phyloP scores from a whole-genome alignment of 495 filamentous ascomycete genomes.

The Neurospora sp. region DNA sequence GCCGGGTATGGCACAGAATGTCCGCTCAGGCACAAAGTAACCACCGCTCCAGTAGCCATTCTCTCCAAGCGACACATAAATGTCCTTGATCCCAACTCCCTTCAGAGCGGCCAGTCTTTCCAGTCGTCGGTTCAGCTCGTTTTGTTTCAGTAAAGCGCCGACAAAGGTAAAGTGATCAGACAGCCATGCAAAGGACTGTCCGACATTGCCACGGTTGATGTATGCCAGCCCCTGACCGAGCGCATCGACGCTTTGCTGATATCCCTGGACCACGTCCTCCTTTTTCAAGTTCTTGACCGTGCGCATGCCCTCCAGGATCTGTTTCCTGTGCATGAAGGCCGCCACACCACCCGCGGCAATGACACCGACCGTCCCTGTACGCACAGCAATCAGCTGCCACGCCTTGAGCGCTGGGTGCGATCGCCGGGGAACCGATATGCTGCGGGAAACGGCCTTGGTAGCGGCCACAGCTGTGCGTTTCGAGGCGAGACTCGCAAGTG shows the following conservation, averaged over 20 bases:
- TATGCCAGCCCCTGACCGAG: slow-evolving; percentile 40
- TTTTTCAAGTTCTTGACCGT: slow-evolving; percentile 28
- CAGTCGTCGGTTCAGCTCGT: slow-evolving; percentile 28
- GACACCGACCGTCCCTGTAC: slow-evolving; percentile 73
- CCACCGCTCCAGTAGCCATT: slow-evolving; percentile 44
- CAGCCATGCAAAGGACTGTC: slow-evolving; percentile 35
- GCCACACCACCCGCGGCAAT: slow-evolving; percentile 85
- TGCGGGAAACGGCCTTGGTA: slow-evolving; percentile 32
- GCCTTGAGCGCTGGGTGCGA: slow-evolving; percentile 39
- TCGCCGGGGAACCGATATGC: slow-evolving; percentile 10
- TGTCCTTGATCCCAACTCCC: slow-evolving; percentile 25
- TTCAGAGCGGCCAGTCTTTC: slow-evolving; percentile 30
- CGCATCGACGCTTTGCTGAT: slow-evolving; percentile 34
- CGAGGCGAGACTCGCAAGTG: slow-evolving; percentile 39
- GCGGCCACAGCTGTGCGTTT: slow-evolving; percentile 20
- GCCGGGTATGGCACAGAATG: slow-evolving; percentile 38
- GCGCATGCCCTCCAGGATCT: slow-evolving; percentile 51
- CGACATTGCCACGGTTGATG: slow-evolving; percentile 37
- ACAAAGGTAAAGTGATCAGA: slow-evolving; percentile 40
- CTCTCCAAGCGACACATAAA: slow-evolving; percentile 34
- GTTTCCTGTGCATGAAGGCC: slow-evolving; percentile 68
- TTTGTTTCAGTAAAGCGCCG: slow-evolving; percentile 32
- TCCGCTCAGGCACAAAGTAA: slow-evolving; percentile 43
- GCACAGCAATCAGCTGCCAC: slow-evolving; percentile 80
- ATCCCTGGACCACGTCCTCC: slow-evolving; percentile 29